phyloP scores from a whole-genome alignment of 2,329 filamentous ascomycete species.

The Escovopsis weberi region DNA sequence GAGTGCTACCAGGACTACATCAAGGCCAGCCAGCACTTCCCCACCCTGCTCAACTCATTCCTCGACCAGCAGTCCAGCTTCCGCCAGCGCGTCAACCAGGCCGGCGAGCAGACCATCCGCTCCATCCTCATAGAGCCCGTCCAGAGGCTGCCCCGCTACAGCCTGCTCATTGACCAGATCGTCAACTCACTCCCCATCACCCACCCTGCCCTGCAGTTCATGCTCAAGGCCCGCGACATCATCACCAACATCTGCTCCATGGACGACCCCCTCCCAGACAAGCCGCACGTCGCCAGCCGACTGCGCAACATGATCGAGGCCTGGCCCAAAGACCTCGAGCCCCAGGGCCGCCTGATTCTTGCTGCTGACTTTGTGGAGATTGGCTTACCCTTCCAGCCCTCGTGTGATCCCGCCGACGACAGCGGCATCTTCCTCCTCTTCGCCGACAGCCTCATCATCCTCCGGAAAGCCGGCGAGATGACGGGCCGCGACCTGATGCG shows the following conservation, averaged over 20 bases:
- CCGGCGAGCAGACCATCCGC: constrained; percentile 78
- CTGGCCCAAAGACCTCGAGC: constrained; percentile 60
- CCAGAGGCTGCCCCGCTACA: constrained; percentile 86
- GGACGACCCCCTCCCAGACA: constrained; percentile 55
- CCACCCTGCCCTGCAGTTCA: constrained; percentile 67
- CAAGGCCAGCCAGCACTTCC: constrained; percentile 74
- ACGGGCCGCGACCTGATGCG: constrained; percentile 67
- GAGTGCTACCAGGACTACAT: constrained; percentile 91
- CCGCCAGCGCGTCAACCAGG: constrained; percentile 62
- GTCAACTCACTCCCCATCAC: constrained; percentile 70
- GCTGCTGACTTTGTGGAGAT: constrained; percentile 71
- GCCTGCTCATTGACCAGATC: constrained; percentile 91
- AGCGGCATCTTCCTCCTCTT: constrained; percentile 71
- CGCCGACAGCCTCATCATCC: constrained; percentile 62
- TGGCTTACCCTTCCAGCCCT: constrained; percentile 49
- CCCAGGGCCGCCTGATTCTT: constrained; percentile 63
- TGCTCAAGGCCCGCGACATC: constrained; percentile 82
- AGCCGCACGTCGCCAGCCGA: constrained; percentile 58
- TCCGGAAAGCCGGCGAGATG: constrained; percentile 53
- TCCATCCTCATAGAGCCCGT: constrained; percentile 94
- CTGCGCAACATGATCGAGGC: constrained; percentile 62
- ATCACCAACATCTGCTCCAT: constrained; percentile 95
- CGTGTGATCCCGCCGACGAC: constrained; percentile 28
- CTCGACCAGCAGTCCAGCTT: constrained; percentile 73
- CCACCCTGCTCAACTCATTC: constrained; percentile 64